phyloP scores from a whole-genome alignment of 805 yeast species.

The Maudiozyma barnettii region DNA sequence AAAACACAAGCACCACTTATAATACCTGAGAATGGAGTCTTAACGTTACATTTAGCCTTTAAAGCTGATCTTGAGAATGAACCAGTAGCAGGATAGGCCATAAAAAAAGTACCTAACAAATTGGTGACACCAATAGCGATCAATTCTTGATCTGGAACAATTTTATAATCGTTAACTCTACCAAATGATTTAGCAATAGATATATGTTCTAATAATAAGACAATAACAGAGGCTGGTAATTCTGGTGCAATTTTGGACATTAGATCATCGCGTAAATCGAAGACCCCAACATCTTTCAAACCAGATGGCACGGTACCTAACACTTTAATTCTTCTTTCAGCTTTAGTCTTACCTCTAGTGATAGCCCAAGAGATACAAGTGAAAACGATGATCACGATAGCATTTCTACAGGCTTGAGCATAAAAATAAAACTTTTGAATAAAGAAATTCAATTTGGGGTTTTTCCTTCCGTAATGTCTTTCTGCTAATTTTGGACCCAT shows the following conservation, averaged over 20 bases:
- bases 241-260: conserved; percentile 57
- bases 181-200: conserved; percentile 92
- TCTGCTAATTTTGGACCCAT: conserved; percentile 53
- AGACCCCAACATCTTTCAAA: conserved; percentile 63
- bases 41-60: conserved; percentile 90
- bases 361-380: conserved; percentile 77
- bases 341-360: conserved; percentile 41
- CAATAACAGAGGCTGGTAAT: conserved; percentile 76
- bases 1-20: conserved; percentile 84
- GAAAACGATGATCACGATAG: conserved; percentile 69
- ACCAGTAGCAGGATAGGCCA: conserved; percentile 93
- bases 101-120: conserved; percentile 82
- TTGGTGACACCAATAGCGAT: conserved; percentile 90
- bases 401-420: conserved; percentile 67
- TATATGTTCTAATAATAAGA: conserved; percentile 81
- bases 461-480: conserved; percentile 30
- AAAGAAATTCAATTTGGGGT: conserved; percentile 11
- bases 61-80: conserved; percentile 91
- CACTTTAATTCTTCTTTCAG: conserved; percentile 37
- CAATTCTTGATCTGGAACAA: conserved; percentile 87
- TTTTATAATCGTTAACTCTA: conserved; percentile 80
- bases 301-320: conserved; percentile 81
- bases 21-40: conserved; percentile 88
- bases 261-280: conserved; percentile 53
- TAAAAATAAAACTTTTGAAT: conserved; percentile 50